Conservation (phyloP, 352 stramenopile genomes). For the Elongisporangium prolatum region DNA sequence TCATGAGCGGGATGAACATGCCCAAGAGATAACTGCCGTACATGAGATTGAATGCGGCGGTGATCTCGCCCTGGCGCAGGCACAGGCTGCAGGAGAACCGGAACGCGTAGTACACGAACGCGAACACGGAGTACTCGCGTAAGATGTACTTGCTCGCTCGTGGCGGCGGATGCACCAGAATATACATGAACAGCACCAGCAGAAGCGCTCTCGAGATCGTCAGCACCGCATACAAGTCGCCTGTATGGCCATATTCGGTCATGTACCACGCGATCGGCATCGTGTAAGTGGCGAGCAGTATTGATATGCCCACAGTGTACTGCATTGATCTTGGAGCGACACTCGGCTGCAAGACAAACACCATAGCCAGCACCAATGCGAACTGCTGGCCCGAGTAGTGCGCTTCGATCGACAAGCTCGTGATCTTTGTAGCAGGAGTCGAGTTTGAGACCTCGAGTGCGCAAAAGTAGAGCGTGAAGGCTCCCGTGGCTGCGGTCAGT, state of each 20-base stretch:
- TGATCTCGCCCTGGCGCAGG: slow-evolving; percentile 7
- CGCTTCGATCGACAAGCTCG: slow-evolving; percentile 18
- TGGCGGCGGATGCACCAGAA: slow-evolving; percentile 10
- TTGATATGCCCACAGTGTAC: slow-evolving; percentile 14
- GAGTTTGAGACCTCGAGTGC: slow-evolving; percentile 11
- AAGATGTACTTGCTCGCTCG: slow-evolving; percentile 13
- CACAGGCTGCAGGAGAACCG: slow-evolving; percentile 15
- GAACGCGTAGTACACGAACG: slow-evolving; percentile 18
- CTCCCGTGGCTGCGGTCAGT: background rate
- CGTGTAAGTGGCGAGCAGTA: slow-evolving; percentile 23
- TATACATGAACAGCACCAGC: slow-evolving; percentile 18
- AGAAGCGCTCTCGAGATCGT: slow-evolving; percentile 8
- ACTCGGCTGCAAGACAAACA: slow-evolving; percentile 45
- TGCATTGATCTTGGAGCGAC: slow-evolving; percentile 26
- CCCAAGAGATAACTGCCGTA: slow-evolving; percentile 12
- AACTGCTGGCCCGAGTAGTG: slow-evolving; percentile 32
- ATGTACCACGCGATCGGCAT: slow-evolving; percentile 20
- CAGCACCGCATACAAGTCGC: slow-evolving; percentile 9
- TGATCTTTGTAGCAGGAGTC: slow-evolving; percentile 4
- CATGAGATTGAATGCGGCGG: slow-evolving; percentile 7
- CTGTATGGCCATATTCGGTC: slow-evolving; percentile 5
- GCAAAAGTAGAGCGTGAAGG: background rate
- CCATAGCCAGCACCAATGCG: slow-evolving; percentile 24
- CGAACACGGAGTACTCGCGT: slow-evolving; percentile 20
- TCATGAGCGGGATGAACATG: slow-evolving; percentile 26